A percentile compares a stretch with the other conserved stretches of the same genome.
Conservation (phyloP, 2,329 filamentous ascomycete genomes). For the Colletotrichum ledebouriae region DNA sequence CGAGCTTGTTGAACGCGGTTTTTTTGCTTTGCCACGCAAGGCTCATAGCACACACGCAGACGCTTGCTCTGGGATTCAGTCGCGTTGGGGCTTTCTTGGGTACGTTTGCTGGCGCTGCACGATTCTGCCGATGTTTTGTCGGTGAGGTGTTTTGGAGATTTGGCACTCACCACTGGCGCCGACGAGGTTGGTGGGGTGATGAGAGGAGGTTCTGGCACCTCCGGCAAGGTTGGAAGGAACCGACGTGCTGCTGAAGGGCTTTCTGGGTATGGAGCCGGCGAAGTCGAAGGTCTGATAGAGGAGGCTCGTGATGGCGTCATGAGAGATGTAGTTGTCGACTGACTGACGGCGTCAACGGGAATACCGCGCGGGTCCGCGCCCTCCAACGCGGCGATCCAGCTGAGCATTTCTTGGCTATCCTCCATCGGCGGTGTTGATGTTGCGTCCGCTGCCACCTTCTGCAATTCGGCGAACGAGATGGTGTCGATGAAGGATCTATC, state of each 20-base stretch:
- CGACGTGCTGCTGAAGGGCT: slow-evolving; percentile 1
- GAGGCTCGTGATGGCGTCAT: slow-evolving; percentile 33
- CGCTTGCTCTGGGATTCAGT: slow-evolving; percentile 15
- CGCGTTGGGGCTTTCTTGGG: neutral
- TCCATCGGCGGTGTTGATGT: slow-evolving; percentile 62
- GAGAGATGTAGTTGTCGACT: slow-evolving; percentile 55
- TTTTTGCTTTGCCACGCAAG: neutral
- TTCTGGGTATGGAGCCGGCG: slow-evolving; percentile 21
- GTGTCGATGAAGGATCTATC: slow-evolving; percentile 80
- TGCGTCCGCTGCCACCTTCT: slow-evolving; percentile 73
- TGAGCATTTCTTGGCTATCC: slow-evolving; percentile 70
- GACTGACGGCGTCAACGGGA: slow-evolving; percentile 59
- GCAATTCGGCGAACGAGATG: slow-evolving; percentile 77
- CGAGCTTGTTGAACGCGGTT: slow-evolving; percentile 31
- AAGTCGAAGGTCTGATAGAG: slow-evolving; percentile 24
- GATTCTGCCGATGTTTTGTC: neutral
- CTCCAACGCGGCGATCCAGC: slow-evolving; percentile 74
- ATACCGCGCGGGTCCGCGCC: slow-evolving; percentile 62
- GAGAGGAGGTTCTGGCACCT: slow-evolving; percentile 16
- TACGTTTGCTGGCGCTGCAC: slow-evolving; percentile 12
- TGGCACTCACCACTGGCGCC: slow-evolving; percentile 13
- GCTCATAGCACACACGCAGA: slow-evolving; percentile 7
- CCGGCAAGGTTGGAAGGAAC: slow-evolving; percentile 17
- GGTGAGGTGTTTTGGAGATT: neutral
- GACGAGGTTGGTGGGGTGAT: slow-evolving; percentile 42